Evolutionary conservation across 805 yeast species (phyloP).

Genomic region (Kuraishia hungarica): DNA sequence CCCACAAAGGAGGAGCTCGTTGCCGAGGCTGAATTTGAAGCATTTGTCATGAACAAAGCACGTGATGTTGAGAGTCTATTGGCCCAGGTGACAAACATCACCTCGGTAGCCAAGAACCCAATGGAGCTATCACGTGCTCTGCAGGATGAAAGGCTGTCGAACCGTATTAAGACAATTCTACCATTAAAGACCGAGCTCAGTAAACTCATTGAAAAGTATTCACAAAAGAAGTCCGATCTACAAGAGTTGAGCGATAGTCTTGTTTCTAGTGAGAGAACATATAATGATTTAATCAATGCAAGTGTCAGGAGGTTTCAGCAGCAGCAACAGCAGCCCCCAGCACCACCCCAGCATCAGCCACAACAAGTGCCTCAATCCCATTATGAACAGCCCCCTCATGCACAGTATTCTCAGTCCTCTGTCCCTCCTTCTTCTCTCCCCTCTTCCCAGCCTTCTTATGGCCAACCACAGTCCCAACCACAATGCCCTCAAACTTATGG

Average conservation of each 20-base stretch:
- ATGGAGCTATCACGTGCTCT: conserved; percentile 21
- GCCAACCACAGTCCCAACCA: neutral
- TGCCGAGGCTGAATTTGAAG: conserved; percentile 42
- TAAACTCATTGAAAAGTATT: conserved; percentile 67
- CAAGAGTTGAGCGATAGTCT: conserved; percentile 63
- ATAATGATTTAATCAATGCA: conserved; percentile 60
- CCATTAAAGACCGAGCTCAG: conserved; percentile 71
- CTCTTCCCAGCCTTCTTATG: neutral
- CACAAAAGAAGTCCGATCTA: conserved; percentile 71
- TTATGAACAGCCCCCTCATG: neutral
- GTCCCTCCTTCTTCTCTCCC: neutral
- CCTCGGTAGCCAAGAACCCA: conserved; percentile 23
- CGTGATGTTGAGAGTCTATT: conserved; percentile 65
- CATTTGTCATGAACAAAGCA: conserved; percentile 40
- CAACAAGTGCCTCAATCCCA: neutral
- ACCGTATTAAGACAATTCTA: conserved; percentile 61
- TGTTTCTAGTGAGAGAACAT: conserved; percentile 56
- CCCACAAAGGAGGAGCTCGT: conserved; percentile 53
- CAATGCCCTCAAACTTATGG: neutral
- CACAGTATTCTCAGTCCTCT: neutral
- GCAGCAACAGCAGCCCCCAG: conserved; percentile 1
- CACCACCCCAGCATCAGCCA: neutral
- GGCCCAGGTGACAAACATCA: conserved; percentile 35
- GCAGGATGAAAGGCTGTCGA: conserved; percentile 61
- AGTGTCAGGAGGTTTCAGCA: conserved; percentile 16